Percentiles rank a stretch among this genome's conserved stretches.
Evolutionary conservation across 164 flowering plant species (phyloP).

Genomic region (Cinnamomum chago): DNA sequence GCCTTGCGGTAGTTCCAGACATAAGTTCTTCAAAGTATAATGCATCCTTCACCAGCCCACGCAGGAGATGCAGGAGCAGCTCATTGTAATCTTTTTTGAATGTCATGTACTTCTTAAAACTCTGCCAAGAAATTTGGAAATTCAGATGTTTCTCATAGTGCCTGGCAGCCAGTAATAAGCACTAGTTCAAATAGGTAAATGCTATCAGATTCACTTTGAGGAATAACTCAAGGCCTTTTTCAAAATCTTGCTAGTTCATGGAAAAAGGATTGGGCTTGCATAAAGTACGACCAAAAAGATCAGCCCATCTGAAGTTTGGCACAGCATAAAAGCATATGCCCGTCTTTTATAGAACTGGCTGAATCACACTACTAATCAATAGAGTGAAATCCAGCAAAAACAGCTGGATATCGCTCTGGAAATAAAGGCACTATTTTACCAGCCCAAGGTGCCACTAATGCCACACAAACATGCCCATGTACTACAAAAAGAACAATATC

Average conservation of each 20-base stretch:
- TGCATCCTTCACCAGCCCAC: slow-evolving; percentile 78
- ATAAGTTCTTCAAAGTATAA: slow-evolving; percentile 77
- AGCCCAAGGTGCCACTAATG: not conserved
- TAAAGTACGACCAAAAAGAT: not conserved
- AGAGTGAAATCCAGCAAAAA: not conserved
- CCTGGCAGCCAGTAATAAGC: too few species aligned
- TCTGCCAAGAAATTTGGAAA: slow-evolving; percentile 41
- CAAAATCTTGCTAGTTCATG: too few species aligned
- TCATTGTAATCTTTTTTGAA: slow-evolving; percentile 91
- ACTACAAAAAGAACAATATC: too few species aligned
- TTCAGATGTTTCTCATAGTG: too few species aligned
- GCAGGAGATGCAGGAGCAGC: slow-evolving; percentile 62
- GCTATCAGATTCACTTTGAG: too few species aligned
- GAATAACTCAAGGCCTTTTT: too few species aligned
- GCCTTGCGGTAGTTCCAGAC: slow-evolving; percentile 53
- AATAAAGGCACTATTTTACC: not conserved
- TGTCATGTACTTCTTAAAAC: slow-evolving; percentile 85
- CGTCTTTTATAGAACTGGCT: not conserved
- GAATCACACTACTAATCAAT: not conserved
- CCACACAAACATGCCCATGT: too few species aligned
- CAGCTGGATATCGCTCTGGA: too few species aligned
- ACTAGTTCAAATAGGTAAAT: too few species aligned
- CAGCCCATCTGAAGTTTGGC: not conserved
- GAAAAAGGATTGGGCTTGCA: too few species aligned
- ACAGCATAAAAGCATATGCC: not conserved